A percentile compares a stretch with the other conserved stretches of the same genome.
Evolutionary conservation across 2,329 filamentous ascomycete genomes (phyloP).

Genomic region (Aspergillus eucalypticola): DNA sequence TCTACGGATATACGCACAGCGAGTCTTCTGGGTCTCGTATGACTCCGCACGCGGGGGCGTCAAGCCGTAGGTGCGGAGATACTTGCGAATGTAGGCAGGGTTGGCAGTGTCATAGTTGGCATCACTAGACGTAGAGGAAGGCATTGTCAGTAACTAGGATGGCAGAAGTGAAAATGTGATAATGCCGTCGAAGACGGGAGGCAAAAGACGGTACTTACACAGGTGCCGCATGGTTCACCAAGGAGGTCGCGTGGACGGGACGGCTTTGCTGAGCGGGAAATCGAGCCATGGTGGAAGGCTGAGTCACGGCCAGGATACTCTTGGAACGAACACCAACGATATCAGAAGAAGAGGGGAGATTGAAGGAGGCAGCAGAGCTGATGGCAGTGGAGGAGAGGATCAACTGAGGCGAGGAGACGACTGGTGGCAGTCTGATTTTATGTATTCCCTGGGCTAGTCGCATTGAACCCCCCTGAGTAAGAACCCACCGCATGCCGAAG

Average conservation of each 20-base stretch:
- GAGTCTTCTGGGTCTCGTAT: conserved; percentile 52
- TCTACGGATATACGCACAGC: conserved; percentile 36
- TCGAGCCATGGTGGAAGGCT: conserved; percentile 37
- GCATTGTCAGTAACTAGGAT: conserved; percentile 8
- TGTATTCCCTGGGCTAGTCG: conserved; percentile 29
- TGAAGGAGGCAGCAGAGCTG: conserved; percentile 1
- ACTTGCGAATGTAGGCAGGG: conserved; percentile 52
- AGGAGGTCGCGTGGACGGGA: conserved; percentile 38
- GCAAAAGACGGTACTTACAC: conserved; percentile 29
- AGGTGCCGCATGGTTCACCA: conserved; percentile 34
- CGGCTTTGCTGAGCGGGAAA: conserved; percentile 38
- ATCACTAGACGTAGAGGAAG: conserved; percentile 30
- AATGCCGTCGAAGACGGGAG: not conserved
- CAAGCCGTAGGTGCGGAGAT: conserved; percentile 53
- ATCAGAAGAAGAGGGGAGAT: conserved; percentile 20
- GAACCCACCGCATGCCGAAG: conserved; percentile 43
- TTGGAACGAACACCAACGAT: conserved; percentile 20
- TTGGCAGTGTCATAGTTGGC: conserved; percentile 53
- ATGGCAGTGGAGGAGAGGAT: conserved; percentile 11
- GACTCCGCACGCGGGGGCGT: conserved; percentile 51
- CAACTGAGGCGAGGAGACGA: conserved; percentile 13
- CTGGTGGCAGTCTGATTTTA: conserved; percentile 34
- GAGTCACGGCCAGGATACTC: conserved; percentile 27
- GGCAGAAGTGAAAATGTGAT: not conserved
- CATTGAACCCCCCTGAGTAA: conserved; percentile 36